Base-by-base conservation (phyloP, 208 protist species). In the Acanthamoeba sp. region DNA sequence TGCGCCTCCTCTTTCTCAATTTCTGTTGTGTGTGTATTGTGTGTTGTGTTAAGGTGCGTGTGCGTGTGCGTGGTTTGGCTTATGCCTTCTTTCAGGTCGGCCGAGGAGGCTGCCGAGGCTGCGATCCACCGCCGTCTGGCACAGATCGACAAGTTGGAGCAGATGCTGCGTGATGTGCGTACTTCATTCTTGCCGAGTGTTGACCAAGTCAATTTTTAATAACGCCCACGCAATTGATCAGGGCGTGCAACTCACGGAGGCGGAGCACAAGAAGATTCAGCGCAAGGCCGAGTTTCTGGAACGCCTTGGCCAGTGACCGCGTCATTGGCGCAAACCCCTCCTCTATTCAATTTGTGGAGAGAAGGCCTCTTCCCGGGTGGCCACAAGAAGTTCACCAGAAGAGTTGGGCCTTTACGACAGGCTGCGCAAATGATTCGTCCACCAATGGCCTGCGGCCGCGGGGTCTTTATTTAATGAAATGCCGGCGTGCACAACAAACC, bases 121-220 rank as follows among this genome's bases (percentile, higher is more conserved):
- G 40, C 40, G 9, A n/a, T 80, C 38, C 71, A 48, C 20, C 71
- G 71, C 40, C 71, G 71, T 7, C 14, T 80, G 36, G 71, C 36
- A 2, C 71, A 80, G 40, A 80, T 80, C 71, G 71, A 80, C 0
- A 80, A 80, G 71, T 36, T 80, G 9, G 71, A 80, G 71, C 5
- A 27, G 32, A 80, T 40, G 38, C 32, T 34, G 71, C 71, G 32
- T 6, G 71, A 40, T 10, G 71, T 80, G 48, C 40, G 71, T 12
- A 2, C 32, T 78, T 10, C 18, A 12, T 71, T 55, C 16, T 55
- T 55, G 6, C 16, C n/a, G n/a, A n/a, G n/a, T 55, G 48, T 55
- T 55, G 6, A 20, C 16, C 48, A 20, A 20, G 10, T 55, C 48
- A 20, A 55, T 55, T 55, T 55, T n/a, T n/a, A n/a, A n/a, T n/a